Evolutionary conservation across 2,329 filamentous ascomycete genomes (phyloP).

Genomic region (Orbilia blumenaviensis): DNA sequence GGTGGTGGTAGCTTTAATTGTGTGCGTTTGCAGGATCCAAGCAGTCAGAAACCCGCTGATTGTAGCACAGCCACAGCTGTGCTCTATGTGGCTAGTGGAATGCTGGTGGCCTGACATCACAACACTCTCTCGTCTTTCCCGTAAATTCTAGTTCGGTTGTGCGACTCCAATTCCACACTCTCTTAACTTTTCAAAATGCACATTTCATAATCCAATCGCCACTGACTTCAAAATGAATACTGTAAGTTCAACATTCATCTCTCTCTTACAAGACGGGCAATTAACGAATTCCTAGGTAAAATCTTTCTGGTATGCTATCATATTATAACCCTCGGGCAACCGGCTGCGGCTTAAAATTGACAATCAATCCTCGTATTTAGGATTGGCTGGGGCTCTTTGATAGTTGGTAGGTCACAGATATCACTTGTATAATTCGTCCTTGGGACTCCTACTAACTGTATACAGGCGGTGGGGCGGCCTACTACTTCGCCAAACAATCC

Average conservation of each 20-base stretch:
- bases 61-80: slow-evolving; percentile 28
- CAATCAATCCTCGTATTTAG: slow-evolving; percentile 64
- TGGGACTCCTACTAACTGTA: neutral
- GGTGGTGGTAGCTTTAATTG: neutral
- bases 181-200: slow-evolving; percentile 18
- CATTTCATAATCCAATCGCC: neutral
- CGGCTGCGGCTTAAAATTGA: neutral
- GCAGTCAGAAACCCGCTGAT: no score
- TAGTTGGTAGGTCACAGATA: slow-evolving; percentile 71
- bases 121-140: neutral
- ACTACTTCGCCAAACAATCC: slow-evolving; percentile 92
- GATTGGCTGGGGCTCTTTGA: slow-evolving; percentile 91
- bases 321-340: slow-evolving; percentile 52
- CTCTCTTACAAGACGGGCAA: neutral
- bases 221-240: slow-evolving; percentile 66
- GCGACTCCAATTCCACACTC: slow-evolving; percentile 7
- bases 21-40: neutral
- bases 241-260: slow-evolving; percentile 61
- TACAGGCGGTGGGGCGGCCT: slow-evolving; percentile 85
- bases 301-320: slow-evolving; percentile 70
- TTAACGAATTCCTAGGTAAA: slow-evolving; percentile 65
- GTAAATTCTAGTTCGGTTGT: slow-evolving; percentile 16
- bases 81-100: slow-evolving; percentile 31
- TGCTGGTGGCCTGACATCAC: slow-evolving; percentile 51
- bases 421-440: slow-evolving; percentile 41